Base-by-base conservation (phyloP, 2,329 filamentous ascomycete species). In the Diaporthe ampelina region DNA sequence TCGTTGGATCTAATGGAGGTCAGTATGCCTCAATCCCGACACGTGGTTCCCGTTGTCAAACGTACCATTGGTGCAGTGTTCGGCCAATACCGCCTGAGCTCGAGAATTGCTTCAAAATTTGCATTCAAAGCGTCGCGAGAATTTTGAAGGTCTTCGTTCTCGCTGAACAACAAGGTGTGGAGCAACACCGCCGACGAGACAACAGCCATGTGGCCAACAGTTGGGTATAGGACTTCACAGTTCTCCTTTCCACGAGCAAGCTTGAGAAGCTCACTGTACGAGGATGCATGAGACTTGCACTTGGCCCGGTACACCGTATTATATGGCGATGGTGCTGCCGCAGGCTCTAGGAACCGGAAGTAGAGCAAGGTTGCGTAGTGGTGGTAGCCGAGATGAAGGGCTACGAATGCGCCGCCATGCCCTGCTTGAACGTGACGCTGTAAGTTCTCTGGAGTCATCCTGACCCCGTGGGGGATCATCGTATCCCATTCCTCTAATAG, bases 1-100 rank as follows among this genome's bases (percentile, higher is more conserved):
- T n/a, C 59, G 59, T 29, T 63, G 59, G 15, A 63, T 45, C 59
- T 63, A n/a, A 21, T n/a, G n/a, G n/a, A n/a, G n/a, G n/a, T n/a
- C n/a, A n/a, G n/a, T n/a, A n/a, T n/a, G n/a, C n/a, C n/a, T n/a
- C n/a, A n/a, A n/a, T n/a, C n/a, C n/a, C n/a, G n/a, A n/a, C n/a
- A n/a, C n/a, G n/a, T n/a, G n/a, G n/a, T n/a, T n/a, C n/a, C n/a
- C n/a, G n/a, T n/a, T n/a, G n/a, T 19, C 10, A 32, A 26, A 45
- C 37, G n/a, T 63, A 63, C 59, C 59, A 63, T 63, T 6, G 59
- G 59, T 45, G 24, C 59, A 1, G 59, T 63, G 32, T 63, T 63
- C 5, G 59, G 59, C 59, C 59, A 63, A 48, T 63, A 63, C 5
- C 40, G 24, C 40, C 59, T 63, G 1, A 63, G 59, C 21, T 63